Evolutionary conservation across 768 basidiomycete species (phyloP).

Genomic region (Termitomyces bulborhizus): DNA sequence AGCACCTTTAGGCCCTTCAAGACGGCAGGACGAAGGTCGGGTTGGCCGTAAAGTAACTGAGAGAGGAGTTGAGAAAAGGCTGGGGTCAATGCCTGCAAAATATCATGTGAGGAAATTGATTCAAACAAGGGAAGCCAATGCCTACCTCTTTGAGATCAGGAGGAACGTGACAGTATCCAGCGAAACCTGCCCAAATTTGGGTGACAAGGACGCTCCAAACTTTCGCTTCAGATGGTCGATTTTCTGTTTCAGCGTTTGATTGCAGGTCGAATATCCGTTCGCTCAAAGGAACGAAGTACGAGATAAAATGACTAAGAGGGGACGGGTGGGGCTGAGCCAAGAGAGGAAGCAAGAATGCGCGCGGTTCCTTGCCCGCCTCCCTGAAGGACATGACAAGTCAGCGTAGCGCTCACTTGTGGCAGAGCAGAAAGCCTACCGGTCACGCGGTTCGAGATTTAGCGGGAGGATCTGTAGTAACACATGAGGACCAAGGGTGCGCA

Average conservation of each 20-base stretch:
- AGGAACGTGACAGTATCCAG: constrained; percentile 83
- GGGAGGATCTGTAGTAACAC: constrained; percentile 71
- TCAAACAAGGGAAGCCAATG: not conserved
- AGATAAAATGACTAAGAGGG: constrained; percentile 77
- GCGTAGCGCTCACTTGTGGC: not conserved
- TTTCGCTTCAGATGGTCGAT: constrained; percentile 80
- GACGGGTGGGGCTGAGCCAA: constrained; percentile 78
- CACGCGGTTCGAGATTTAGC: constrained; percentile 77
- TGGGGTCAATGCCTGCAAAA: constrained; percentile 57
- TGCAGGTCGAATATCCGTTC: constrained; percentile 90
- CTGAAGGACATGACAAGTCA: constrained; percentile 30
- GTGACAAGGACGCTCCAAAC: constrained; percentile 92
- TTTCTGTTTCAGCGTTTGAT: constrained; percentile 68
- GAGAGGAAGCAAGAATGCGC: constrained; percentile 88
- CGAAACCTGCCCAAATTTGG: constrained; percentile 90
- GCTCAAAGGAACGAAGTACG: constrained; percentile 89
- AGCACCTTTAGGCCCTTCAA: constrained; percentile 76
- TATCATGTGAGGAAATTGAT: not conserved
- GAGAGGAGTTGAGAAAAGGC: constrained; percentile 73
- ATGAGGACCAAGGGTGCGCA: constrained; percentile 82
- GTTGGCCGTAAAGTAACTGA: constrained; percentile 87
- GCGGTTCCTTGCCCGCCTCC: constrained; percentile 70
- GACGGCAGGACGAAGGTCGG: constrained; percentile 75
- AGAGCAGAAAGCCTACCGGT: constrained; percentile 47
- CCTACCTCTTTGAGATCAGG: constrained; percentile 67